Base-by-base conservation (phyloP, 441 rosid genomes). In the Arabidopsis lyrata region DNA sequence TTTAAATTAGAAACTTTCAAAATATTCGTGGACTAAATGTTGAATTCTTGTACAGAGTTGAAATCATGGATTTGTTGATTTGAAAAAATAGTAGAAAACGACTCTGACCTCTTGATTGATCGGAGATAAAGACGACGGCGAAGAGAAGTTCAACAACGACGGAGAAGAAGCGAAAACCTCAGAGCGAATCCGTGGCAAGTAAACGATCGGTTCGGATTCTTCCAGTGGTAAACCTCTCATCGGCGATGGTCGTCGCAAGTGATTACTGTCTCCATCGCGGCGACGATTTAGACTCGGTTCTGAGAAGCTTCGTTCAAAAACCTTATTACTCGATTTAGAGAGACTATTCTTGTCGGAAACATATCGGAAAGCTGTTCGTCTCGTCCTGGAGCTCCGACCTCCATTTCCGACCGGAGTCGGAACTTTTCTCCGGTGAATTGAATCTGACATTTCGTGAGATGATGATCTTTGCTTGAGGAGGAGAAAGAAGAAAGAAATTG, bases 81-180 rank as follows among this genome's bases (percentile, higher is more conserved):
- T 69, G 57, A 70, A 44, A 45, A 69, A 61, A 11, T 10, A 47
- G 31, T 12, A 3, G 61, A 41, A 27, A 66, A 54, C 72, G 71
- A 76, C 2, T 29, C 79, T 56, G 48, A 77, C 80, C 80, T 71
- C 69, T 39, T 16, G 80, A 27, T 44, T 59, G 73, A 39, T 71
- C 77, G 68, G 68, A 59, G 66, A 59, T 7, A 36, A 16, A 58
- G 64, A 42, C 0, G 77, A 41, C 58, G 80, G 72, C 5, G 77
- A 57, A 38, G 47, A 49, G 4, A 55, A 76, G 18, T 42, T 15
- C 1, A 54, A 52, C 38, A 72, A 59, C 69, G 80, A 59, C 36
- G 68, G 73, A 9, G 73, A 77, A 24, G 77, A 66, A 52, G 80
- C 20, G 22, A 72, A 66, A 66, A 77, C 53, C 65, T 77, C 80